A percentile compares a stretch with the other conserved stretches of the same genome.
These are phyloP conservation scores for Phytophthora syringae DNA, from an alignment of 352 stramenopile species.

Conservation along the genomic window DNA sequence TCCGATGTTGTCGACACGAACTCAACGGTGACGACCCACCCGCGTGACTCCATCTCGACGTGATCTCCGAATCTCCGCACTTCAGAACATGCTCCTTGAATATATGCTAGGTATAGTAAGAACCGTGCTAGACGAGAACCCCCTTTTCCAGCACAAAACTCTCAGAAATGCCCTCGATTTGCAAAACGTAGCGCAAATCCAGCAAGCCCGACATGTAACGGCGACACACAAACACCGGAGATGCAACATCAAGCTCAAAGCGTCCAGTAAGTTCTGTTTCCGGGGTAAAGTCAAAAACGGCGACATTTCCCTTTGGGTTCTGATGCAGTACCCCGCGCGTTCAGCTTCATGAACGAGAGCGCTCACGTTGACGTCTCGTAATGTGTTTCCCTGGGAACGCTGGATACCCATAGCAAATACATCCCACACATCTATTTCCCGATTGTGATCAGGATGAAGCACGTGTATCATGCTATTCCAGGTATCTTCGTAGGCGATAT, in stretches of 20 bases:
- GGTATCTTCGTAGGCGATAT: slow-evolving; percentile 53
- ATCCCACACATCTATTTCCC: slow-evolving; percentile 67
- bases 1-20: slow-evolving; percentile 87
- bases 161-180: slow-evolving; percentile 95
- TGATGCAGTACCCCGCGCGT: slow-evolving; percentile 45
- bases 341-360: slow-evolving; percentile 53
- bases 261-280: slow-evolving; percentile 67
- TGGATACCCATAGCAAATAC: slow-evolving; percentile 73
- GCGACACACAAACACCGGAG: slow-evolving; percentile 92
- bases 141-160: slow-evolving; percentile 84
- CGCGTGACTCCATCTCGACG: slow-evolving; percentile 77
- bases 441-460: slow-evolving; percentile 39
- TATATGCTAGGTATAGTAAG: slow-evolving; percentile 76
- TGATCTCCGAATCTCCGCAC: slow-evolving; percentile 69
- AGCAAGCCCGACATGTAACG: slow-evolving; percentile 96
- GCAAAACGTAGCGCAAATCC: slow-evolving; percentile 98
- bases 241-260: slow-evolving; percentile 83
- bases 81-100: slow-evolving; percentile 79
- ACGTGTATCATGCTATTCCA: slow-evolving; percentile 55
- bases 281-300: slow-evolving; percentile 60
- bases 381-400: slow-evolving; percentile 38
- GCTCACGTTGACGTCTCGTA: slow-evolving; percentile 59
- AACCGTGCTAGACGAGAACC: slow-evolving; percentile 64
- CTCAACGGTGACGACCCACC: slow-evolving; percentile 85
- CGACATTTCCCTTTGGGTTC: slow-evolving; percentile 42